A percentile compares a stretch with the other conserved stretches of the same genome.
Conservation (phyloP, 768 basidiomycete species). For the Coprinopsis sp. region DNA sequence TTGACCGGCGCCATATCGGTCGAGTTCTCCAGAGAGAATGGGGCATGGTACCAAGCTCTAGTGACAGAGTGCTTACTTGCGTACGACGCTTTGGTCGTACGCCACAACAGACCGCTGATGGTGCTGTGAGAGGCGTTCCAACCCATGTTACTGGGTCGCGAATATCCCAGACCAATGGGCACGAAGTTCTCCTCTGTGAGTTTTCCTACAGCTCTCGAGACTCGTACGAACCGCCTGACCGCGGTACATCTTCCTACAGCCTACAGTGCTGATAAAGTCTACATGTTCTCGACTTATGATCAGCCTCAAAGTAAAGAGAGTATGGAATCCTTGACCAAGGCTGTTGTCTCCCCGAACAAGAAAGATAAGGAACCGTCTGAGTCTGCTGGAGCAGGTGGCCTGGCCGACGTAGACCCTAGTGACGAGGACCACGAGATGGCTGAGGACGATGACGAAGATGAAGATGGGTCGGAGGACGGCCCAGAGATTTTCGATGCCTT, state of each 20-base stretch:
- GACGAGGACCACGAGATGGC: conserved; percentile 21
- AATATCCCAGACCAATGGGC: conserved; percentile 65
- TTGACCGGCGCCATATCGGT: conserved; percentile 73
- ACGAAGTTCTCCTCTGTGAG: conserved; percentile 50
- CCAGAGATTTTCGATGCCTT: conserved; percentile 9
- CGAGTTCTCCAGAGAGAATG: conserved; percentile 61
- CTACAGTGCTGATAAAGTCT: conserved; percentile 67
- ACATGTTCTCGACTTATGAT: conserved; percentile 70
- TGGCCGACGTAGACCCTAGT: conserved; percentile 27
- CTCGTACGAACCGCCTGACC: no score
- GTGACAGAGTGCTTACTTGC: conserved; percentile 63
- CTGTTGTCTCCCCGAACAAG: conserved; percentile 26
- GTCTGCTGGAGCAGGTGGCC: conserved; percentile 5
- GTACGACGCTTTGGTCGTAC: conserved; percentile 73
- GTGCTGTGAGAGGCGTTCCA: conserved; percentile 28
- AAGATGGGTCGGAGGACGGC: conserved; percentile 22
- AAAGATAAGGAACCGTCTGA: conserved; percentile 16
- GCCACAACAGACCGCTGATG: conserved; percentile 4
- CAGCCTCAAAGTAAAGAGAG: conserved; percentile 34
- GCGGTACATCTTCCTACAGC: no score
- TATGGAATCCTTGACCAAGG: conserved; percentile 19
- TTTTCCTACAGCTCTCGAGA: conserved; percentile 4
- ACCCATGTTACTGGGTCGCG: conserved; percentile 69
- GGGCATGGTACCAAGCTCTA: conserved; percentile 48
- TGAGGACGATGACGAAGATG: conserved; percentile 20